Conservation (phyloP, 169 alveolate genomes). For the Theileria equi region DNA sequence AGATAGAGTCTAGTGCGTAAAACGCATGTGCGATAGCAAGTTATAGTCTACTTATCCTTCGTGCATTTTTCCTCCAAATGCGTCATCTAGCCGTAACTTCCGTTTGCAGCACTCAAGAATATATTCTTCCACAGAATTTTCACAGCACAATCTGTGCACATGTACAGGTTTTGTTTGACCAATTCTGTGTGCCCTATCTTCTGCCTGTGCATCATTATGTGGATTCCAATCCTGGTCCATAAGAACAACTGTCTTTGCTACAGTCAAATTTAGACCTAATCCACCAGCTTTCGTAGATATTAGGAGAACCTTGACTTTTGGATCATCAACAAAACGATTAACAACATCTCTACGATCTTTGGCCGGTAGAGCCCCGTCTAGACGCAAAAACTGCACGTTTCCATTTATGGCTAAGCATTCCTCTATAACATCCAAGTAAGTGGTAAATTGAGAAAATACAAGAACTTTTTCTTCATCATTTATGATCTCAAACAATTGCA, state of each 20-base stretch:
- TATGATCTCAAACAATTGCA: constrained; percentile 64
- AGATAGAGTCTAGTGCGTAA: too few relatives aligned
- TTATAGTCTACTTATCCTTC: constrained; percentile 5
- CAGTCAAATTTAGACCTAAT: constrained; percentile 94
- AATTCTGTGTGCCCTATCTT: constrained; percentile 90
- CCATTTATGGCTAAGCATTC: constrained; percentile 64
- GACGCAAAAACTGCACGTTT: constrained; percentile 8
- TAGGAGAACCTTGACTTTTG: constrained; percentile 88
- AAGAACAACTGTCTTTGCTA: constrained; percentile 97
- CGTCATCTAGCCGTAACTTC: constrained; percentile 46
- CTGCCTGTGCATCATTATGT: constrained; percentile 91
- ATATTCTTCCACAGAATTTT: constrained; percentile 87
- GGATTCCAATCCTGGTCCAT: constrained; percentile 94
- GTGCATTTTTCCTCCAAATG: constrained; percentile 52
- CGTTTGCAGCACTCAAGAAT: constrained; percentile 73
- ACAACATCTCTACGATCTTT: constrained; percentile 11
- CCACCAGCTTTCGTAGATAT: constrained; percentile 98
- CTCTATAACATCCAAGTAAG: constrained; percentile 86
- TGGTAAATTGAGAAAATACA: constrained; percentile 90
- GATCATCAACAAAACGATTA: constrained; percentile 62
- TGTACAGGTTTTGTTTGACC: constrained; percentile 90
- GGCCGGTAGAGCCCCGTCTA: constrained; percentile 39
- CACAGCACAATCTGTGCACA: constrained; percentile 85
- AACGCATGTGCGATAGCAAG: too few relatives aligned
- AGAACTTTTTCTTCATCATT: constrained; percentile 80